Conservation (phyloP, 148 eudicot genomes). For the Silene uniflora region DNA sequence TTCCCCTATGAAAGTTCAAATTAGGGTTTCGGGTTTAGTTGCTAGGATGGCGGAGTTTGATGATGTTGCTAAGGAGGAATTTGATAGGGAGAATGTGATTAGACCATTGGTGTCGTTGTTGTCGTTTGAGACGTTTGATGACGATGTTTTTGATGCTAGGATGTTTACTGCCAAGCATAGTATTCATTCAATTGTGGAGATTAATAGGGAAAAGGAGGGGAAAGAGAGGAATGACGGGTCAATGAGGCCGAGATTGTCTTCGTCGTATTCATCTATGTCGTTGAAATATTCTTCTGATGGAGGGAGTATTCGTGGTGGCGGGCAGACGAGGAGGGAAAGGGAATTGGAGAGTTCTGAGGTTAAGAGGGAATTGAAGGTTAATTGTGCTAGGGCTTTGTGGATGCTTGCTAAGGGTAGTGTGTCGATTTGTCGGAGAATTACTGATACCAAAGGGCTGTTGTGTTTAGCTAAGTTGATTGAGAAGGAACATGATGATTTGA, state of each 20-base stretch:
- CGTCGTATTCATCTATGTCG: slow-evolving; percentile 33
- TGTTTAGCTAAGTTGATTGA: slow-evolving; percentile 76
- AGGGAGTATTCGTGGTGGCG: slow-evolving; percentile 29
- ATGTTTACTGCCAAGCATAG: slow-evolving; percentile 26
- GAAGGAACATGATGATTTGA: slow-evolving; percentile 52
- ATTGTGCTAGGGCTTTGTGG: slow-evolving; percentile 64
- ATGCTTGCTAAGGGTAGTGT: slow-evolving; percentile 64
- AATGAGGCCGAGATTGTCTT: neutral
- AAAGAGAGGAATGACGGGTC: slow-evolving; percentile 16
- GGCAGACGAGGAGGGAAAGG: slow-evolving; percentile 50
- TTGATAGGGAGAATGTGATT: slow-evolving; percentile 71
- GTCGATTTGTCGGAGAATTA: slow-evolving; percentile 54
- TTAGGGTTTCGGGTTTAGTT: slow-evolving; percentile 48
- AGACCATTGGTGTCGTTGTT: slow-evolving; percentile 57
- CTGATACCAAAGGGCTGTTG: slow-evolving; percentile 82
- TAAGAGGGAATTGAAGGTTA: slow-evolving; percentile 52
- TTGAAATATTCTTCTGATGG: slow-evolving; percentile 35
- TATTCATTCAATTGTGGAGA: slow-evolving; percentile 48
- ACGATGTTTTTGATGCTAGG: slow-evolving; percentile 23
- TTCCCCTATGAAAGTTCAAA: slow-evolving; percentile 61
- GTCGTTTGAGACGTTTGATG: slow-evolving; percentile 53
- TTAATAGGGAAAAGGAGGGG: slow-evolving; percentile 43
- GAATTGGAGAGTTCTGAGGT: slow-evolving; percentile 58
- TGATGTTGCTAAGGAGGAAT: slow-evolving; percentile 49
- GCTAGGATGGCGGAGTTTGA: slow-evolving; percentile 60